Evolutionary conservation across 192 early-diverging fungal genomes (phyloP).

Genomic region (Podila epicladia): DNA sequence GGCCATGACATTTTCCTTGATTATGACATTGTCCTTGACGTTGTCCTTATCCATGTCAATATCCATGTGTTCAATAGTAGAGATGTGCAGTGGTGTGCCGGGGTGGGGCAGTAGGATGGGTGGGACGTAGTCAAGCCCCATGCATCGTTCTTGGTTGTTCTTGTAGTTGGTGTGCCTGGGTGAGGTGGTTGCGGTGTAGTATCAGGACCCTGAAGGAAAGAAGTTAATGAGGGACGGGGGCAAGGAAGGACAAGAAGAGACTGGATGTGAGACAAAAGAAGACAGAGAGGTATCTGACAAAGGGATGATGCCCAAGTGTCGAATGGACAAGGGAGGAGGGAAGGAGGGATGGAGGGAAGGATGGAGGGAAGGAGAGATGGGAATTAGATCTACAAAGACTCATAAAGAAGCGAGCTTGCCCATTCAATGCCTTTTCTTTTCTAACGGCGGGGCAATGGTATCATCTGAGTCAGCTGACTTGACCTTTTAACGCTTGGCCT

Average conservation of each 20-base stretch:
- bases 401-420: too few species aligned
- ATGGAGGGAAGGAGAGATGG: neutral
- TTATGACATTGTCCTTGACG: neutral
- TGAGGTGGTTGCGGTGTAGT: neutral
- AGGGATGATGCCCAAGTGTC: too few species aligned
- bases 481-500: too few species aligned
- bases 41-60: neutral
- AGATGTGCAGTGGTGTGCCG: neutral
- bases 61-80: neutral
- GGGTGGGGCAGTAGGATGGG: neutral
- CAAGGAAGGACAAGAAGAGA: too few species aligned
- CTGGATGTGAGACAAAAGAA: too few species aligned
- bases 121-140: neutral
- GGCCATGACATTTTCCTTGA: neutral
- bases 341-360: neutral
- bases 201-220: too few species aligned
- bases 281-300: too few species aligned
- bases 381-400: too few species aligned
- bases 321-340: neutral
- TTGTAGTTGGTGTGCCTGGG: neutral
- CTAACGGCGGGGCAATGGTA: too few species aligned
- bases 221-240: too few species aligned
- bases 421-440: too few species aligned
- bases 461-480: too few species aligned
- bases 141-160: neutral